Percentiles rank a stretch among this genome's conserved stretches.
These are phyloP conservation scores for Salicornia ramosissima DNA, from an alignment of 148 eudicot genomes.

Conservation along the genomic window DNA sequence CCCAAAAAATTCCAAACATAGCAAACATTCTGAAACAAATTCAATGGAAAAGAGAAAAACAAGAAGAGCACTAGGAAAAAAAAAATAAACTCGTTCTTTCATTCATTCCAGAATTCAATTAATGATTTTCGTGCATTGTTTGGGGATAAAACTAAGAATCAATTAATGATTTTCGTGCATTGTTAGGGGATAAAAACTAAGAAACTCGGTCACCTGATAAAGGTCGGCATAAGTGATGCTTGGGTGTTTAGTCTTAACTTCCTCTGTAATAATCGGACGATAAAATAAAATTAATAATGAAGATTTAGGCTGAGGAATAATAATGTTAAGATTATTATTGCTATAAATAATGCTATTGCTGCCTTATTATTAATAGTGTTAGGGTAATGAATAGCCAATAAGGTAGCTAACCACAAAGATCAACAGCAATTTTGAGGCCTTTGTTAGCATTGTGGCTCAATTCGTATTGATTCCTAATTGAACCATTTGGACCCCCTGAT, in stretches of 20 bases:
- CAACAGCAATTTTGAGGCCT: constrained; percentile 66
- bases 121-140: no score
- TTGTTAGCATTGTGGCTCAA: constrained; percentile 48
- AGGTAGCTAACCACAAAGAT: constrained; percentile 59
- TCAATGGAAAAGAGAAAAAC: no score
- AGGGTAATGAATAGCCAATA: no score
- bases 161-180: no score
- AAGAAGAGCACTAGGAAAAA: no score
- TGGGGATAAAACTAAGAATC: background rate
- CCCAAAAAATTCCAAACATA: no score
- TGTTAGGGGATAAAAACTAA: background rate
- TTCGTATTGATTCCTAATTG: constrained; percentile 67
- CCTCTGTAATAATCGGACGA: constrained; percentile 43
- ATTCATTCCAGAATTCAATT: no score
- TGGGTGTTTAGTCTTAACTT: constrained; percentile 67
- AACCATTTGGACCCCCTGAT: constrained; percentile 95
- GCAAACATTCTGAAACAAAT: no score
- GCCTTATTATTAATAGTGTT: background rate
- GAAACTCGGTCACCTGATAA: constrained; percentile 70
- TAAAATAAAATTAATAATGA: constrained; percentile 4
- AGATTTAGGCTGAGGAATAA: no score
- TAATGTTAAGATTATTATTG: background rate
- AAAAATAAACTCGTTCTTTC: no score
- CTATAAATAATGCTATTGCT: background rate
- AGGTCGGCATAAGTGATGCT: constrained; percentile 81